A percentile compares a stretch with the other conserved stretches of the same genome.
Conservation (phyloP, 306 rosid species). For the Hippophae rhamnoides region DNA sequence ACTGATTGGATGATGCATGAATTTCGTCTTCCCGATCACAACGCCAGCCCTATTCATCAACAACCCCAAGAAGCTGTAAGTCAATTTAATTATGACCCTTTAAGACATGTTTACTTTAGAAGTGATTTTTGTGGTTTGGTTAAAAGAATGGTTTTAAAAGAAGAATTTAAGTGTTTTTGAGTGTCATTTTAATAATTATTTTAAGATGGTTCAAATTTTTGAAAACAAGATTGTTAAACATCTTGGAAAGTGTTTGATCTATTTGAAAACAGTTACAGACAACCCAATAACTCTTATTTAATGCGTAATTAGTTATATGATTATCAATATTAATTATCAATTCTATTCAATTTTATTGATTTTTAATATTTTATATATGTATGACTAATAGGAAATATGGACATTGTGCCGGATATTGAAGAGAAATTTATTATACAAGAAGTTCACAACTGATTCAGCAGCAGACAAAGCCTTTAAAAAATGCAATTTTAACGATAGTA, state of each 20-base stretch:
- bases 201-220: no score
- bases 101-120: no score
- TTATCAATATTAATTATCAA: background rate
- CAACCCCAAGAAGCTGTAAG: conserved; percentile 62
- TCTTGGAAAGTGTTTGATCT: no score
- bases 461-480: conserved; percentile 15
- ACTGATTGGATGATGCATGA: conserved; percentile 99
- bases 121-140: no score
- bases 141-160: no score
- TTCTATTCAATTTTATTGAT: background rate
- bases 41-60: conserved; percentile 10
- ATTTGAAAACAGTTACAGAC: no score
- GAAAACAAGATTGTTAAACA: no score
- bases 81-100: background rate
- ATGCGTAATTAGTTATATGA: no score
- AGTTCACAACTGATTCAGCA: conserved; percentile 34
- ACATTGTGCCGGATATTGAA: conserved; percentile 81
- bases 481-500: conserved; percentile 5
- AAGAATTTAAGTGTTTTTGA: no score
- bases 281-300: no score
- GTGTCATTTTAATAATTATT: no score
- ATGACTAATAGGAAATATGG: conserved; percentile 78
- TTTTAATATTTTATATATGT: background rate
- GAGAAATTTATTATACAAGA: conserved; percentile 45
- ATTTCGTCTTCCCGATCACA: conserved; percentile 58